Base-by-base conservation (phyloP, 345 rosid species). In the Eutrema japonicum region DNA sequence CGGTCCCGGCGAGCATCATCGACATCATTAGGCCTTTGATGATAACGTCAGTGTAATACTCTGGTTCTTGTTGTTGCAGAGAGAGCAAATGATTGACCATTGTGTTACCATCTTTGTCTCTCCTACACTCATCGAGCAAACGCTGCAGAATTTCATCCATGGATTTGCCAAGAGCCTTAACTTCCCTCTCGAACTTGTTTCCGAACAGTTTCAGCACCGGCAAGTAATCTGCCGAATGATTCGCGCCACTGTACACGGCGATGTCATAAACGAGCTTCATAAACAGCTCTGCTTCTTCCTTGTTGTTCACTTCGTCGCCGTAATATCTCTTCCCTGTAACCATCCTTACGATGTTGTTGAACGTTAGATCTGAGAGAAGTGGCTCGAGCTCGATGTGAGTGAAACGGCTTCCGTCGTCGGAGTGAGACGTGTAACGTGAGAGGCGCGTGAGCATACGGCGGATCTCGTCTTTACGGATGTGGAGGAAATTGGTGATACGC, bases 1-100 rank as follows among this genome's bases (percentile, higher is more conserved):
- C 88, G 0, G 89, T 82, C 49, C 92, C 96, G 0, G 89, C 93
- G 9, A 52, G 22, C 53, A 88, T 70, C 36, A 88, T 70, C 10
- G 66, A 30, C 77, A 71, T 42, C 68, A 77, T 77, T 12, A 77
- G 63, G 14, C 73, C 80, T 77, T 77, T 77, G 64, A 77, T 77
- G 27, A 64, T 65, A 3, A 74, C 72, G 40, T 88, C 88, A 2
- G 59, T 75, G 52, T 88, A 87, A 22, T 80, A 77, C 4, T 77
- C 52, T 1, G 86, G 82, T 3, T 85, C 50, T 18, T 74, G 64
- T 62, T 79, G 72, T 71, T 83, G 82, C 3, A 77, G 50, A 49
- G 63, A 64, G 4, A 79, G 71, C 76, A 83, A 63, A 32, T 55
- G 80, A 42, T 66, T 64, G 2, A 81, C 72, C 76, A 81, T 76